These are phyloP conservation scores for Penicillium nucicola DNA, from an alignment of 495 filamentous ascomycete genomes.

Conservation along the genomic window DNA sequence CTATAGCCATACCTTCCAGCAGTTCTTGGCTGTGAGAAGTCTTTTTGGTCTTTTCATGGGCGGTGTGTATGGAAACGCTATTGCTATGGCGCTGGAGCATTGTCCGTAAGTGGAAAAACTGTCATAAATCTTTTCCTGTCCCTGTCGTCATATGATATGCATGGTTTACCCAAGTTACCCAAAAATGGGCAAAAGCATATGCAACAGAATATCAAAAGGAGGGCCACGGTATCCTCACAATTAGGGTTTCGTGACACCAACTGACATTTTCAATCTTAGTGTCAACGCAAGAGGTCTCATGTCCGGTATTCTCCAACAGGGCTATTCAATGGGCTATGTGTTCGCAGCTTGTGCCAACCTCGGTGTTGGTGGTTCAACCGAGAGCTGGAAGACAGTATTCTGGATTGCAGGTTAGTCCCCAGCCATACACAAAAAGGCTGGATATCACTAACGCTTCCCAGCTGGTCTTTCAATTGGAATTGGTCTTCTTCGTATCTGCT, in stretches of 20 bases:
- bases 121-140: too few relatives aligned
- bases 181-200: too few relatives aligned
- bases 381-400: constrained; percentile 64
- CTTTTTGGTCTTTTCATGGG: constrained; percentile 84
- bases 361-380: constrained; percentile 53
- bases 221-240: not conserved
- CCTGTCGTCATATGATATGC: too few relatives aligned
- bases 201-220: too few relatives aligned
- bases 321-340: constrained; percentile 73
- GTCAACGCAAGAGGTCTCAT: constrained; percentile 67
- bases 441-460: not conserved
- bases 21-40: constrained; percentile 67
- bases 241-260: too few relatives aligned
- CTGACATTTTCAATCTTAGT: constrained; percentile 18
- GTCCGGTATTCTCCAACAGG: constrained; percentile 75
- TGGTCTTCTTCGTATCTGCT: constrained; percentile 59
- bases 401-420: constrained; percentile 45
- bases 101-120: constrained; percentile 47
- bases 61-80: constrained; percentile 77
- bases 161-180: too few relatives aligned
- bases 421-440: not conserved
- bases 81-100: constrained; percentile 76
- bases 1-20: constrained; percentile 60
- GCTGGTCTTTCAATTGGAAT: constrained; percentile 62
- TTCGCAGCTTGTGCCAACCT: constrained; percentile 69